Base-by-base conservation (phyloP, 345 rosid species). In the Psidium friedrichsthalianum region DNA sequence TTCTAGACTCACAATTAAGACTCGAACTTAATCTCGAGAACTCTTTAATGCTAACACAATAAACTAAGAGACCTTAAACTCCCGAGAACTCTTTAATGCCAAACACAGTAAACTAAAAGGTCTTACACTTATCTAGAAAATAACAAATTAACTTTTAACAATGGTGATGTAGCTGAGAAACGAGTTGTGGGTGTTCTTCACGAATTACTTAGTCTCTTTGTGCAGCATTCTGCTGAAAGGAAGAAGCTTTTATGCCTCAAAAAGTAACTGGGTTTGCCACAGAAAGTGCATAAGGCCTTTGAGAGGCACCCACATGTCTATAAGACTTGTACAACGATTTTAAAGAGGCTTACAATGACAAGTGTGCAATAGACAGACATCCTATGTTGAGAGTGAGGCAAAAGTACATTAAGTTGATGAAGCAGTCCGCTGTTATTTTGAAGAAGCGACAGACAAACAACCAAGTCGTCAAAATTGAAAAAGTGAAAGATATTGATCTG, bases 181-280 rank as follows among this genome's bases (percentile, higher is more conserved):
- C 90, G 98, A 85, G 92, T 94, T 83, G 98, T 90, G 86, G 99
- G 96, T 54, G 89, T 95, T 91, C 94, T 96, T 86, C 98, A 95
- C 64, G 98, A 96, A 54, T 61, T 96, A 91, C 94, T 96, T 69
- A 90, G 92, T 85, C 88, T 95, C 54, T 96, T 96, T 85, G 99
- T 96, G 6, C 98, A 95, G 76, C 94, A 95, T 89, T 93, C 99
- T 1, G 96, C 94, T 0, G 94, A 94, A 86, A 93, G 98, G 92
- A 94, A 91, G 91, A 95, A 89, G 89, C 91, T 95, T 59, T 86
- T 94, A 74, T 94, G 97, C 69, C 93, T 95, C 51, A 94, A 93
- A 91, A 94, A 96, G 87, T 86, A 87, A 83, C 94, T 93, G 29
- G 96, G 96, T 24, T 92, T 96, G 86, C 95, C 95, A 0, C 96